These are phyloP conservation scores for Gloeophyllum trabeum DNA, from an alignment of 768 basidiomycete genomes.

Conservation along the genomic window DNA sequence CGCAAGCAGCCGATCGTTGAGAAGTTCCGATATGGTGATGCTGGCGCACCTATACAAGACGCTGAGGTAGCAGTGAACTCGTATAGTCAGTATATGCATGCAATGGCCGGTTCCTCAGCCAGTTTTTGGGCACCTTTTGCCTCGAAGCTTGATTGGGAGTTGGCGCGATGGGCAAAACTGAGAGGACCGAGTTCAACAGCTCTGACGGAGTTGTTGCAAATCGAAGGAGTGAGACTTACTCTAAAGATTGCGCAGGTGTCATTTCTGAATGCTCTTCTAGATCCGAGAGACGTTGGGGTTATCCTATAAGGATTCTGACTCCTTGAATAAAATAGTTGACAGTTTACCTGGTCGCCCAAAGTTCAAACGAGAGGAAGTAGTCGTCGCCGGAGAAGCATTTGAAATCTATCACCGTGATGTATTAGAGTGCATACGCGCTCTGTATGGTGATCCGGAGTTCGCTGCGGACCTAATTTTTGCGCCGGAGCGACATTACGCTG, in stretches of 20 bases:
- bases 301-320: slow-evolving; percentile 18
- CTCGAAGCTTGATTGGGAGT: slow-evolving; percentile 25
- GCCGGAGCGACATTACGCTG: slow-evolving; percentile 26
- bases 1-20: background rate
- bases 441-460: slow-evolving; percentile 24
- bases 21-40: background rate
- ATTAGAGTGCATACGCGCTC: slow-evolving; percentile 21
- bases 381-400: slow-evolving; percentile 17
- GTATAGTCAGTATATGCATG: background rate
- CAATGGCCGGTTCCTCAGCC: background rate
- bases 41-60: background rate
- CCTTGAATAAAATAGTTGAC: slow-evolving; percentile 25
- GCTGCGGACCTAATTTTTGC: slow-evolving; percentile 16
- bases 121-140: slow-evolving; percentile 19
- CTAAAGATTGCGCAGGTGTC: background rate
- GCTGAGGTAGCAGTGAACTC: background rate
- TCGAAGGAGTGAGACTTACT: slow-evolving; percentile 22
- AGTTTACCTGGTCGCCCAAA: slow-evolving; percentile 9
- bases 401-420: slow-evolving; percentile 24
- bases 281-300: slow-evolving; percentile 15
- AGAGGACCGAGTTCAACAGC: slow-evolving; percentile 24
- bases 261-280: slow-evolving; percentile 1
- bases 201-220: slow-evolving; percentile 23
- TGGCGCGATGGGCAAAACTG: slow-evolving; percentile 29
- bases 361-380: slow-evolving; percentile 16